Evolutionary conservation across 139 green algal species (phyloP).

Genomic region (Gonium pectorale): DNA sequence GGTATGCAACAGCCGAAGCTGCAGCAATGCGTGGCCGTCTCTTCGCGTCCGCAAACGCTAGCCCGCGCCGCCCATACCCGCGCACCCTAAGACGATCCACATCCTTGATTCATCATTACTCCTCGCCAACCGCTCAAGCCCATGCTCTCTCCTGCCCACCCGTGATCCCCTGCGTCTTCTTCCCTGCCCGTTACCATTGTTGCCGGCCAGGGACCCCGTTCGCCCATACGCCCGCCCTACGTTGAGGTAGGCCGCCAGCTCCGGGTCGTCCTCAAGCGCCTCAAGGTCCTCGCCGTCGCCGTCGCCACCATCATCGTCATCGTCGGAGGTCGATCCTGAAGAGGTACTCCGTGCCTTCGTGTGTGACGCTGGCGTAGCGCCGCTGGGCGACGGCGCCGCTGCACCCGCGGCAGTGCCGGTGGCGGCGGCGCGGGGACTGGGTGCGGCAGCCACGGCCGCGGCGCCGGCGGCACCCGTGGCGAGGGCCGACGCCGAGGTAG

Average conservation of each 20-base stretch:
- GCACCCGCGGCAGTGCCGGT: not conserved
- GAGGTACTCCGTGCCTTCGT: slow-evolving; percentile 7
- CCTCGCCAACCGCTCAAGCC: too few species aligned
- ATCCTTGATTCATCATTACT: too few species aligned
- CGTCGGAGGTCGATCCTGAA: not conserved
- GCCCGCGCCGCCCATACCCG: too few species aligned
- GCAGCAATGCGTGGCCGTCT: too few species aligned
- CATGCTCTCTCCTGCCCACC: too few species aligned
- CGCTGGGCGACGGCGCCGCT: not conserved
- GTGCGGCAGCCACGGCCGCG: not conserved
- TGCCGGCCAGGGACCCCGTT: too few species aligned
- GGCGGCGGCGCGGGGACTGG: not conserved
- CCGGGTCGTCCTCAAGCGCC: slow-evolving; percentile 45
- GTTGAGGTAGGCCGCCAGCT: slow-evolving; percentile 53
- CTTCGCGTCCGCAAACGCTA: too few species aligned
- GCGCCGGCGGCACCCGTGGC: too few species aligned
- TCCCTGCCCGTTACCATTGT: too few species aligned
- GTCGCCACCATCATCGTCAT: slow-evolving; percentile 5
- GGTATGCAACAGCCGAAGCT: too few species aligned
- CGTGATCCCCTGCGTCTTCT: too few species aligned
- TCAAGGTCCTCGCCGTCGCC: slow-evolving; percentile 18
- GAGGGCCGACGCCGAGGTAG: not conserved
- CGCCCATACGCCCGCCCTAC: slow-evolving; percentile 25
- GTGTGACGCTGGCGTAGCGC: not conserved
- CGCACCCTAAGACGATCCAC: too few species aligned